Evolutionary conservation across 805 yeast species (phyloP).

Genomic region (Grigorovia transvaalensis): DNA sequence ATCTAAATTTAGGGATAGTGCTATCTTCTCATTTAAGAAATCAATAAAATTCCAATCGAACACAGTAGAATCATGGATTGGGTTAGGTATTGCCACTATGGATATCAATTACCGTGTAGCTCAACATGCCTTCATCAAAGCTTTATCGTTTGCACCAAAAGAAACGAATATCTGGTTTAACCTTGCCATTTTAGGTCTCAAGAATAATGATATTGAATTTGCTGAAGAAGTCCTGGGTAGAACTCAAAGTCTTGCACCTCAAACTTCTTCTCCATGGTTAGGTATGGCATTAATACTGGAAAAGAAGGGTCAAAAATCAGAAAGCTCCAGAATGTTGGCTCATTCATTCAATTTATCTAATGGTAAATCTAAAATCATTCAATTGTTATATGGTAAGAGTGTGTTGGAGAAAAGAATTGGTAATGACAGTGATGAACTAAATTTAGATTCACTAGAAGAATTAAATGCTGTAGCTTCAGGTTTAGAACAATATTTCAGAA

Average conservation of each 20-base stretch:
- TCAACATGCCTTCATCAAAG: slow-evolving; percentile 88
- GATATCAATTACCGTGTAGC: slow-evolving; percentile 57
- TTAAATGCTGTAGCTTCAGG: slow-evolving; percentile 57
- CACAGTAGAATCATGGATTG: slow-evolving; percentile 69
- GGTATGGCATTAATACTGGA: slow-evolving; percentile 66
- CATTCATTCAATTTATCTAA: slow-evolving; percentile 74
- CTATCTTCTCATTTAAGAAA: slow-evolving; percentile 50
- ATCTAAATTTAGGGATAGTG: slow-evolving; percentile 33
- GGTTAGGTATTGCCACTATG: slow-evolving; percentile 68
- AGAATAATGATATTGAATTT: slow-evolving; percentile 55
- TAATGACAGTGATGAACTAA: slow-evolving; percentile 38
- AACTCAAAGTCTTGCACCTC: slow-evolving; percentile 77
- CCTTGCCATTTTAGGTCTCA: slow-evolving; percentile 65
- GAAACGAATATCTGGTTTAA: slow-evolving; percentile 71
- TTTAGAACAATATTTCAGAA: slow-evolving; percentile 53
- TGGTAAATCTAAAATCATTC: slow-evolving; percentile 60
- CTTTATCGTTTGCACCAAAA: slow-evolving; percentile 56
- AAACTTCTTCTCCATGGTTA: slow-evolving; percentile 65
- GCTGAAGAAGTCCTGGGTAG: slow-evolving; percentile 64
- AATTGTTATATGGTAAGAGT: slow-evolving; percentile 58
- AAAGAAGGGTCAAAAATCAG: slow-evolving; percentile 37
- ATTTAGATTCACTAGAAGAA: slow-evolving; percentile 53
- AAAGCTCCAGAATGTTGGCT: slow-evolving; percentile 52
- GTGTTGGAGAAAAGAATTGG: slow-evolving; percentile 40
- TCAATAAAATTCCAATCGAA: slow-evolving; percentile 64